Evolutionary conservation across 2,329 filamentous ascomycete genomes (phyloP), one percentile per base, ranked within the genome.

Genomic region (Colletotrichum sp.): DNA sequence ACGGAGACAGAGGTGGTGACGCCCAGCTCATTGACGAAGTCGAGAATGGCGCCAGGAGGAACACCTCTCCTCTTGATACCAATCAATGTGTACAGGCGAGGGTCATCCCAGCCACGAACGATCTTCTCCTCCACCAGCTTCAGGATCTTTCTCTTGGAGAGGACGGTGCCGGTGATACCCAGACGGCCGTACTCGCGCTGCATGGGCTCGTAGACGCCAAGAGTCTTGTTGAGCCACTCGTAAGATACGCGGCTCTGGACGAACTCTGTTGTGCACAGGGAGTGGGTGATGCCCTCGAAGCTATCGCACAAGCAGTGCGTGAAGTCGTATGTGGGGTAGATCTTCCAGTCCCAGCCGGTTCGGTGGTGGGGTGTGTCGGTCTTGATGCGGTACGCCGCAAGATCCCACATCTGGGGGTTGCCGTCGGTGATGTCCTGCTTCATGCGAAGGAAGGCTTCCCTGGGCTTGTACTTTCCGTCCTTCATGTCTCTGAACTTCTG

Each of bases 321-420:
- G 83, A 98, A 98, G 84, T 98, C 96, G 24, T 75, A 78, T 12
- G 96, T 98, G 0, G 97, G 97, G 83, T 98, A 98, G 78, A 98
- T 98, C 84, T 93, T 94, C 96, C 96, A 99, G 82, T 94, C 92
- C 78, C 91, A 88, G 34, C 95, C 95, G 0, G 96, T 98, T 44
- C 95, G 91, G 84, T 95, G 92, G 83, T 98, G 95, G 59, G 92
- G 90, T 77, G 89, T 89, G 74, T 91, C 86, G 57, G 95, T 92
- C 81, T 94, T 91, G 71, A 99, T 93, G 77, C 96, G 92, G 85
- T 98, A 99, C 18, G 96, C 96, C 3, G 95, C 95, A 70, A 98
- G 87, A 88, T 99, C 96, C 96, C 96, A 98, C 95, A 98, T 96
- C 85, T 98, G 95, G 8, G 96, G 96, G 83, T 98, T 98, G 34